Evolutionary conservation across 352 stramenopile genomes (phyloP).

Genomic region (Plasmopara muralis): DNA sequence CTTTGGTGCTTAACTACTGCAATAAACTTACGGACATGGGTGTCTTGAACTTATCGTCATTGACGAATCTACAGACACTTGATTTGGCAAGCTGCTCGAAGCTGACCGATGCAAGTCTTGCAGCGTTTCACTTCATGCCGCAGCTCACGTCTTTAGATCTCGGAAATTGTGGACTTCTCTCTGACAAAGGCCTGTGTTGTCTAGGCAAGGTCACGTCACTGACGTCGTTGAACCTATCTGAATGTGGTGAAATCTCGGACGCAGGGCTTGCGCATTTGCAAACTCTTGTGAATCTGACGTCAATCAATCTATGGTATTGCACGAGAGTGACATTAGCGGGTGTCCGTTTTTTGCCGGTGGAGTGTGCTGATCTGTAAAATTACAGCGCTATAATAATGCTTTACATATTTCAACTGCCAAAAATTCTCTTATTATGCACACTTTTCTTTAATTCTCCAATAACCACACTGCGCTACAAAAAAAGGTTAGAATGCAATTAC

Average conservation of each 20-base stretch:
- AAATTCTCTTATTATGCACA: too few relatives aligned
- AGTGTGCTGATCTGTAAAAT: too few relatives aligned
- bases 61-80: constrained; percentile 54
- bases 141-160: constrained; percentile 64
- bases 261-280: constrained; percentile 21
- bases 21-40: constrained; percentile 29
- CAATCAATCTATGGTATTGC: too few relatives aligned
- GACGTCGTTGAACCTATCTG: constrained; percentile 62
- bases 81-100: constrained; percentile 73
- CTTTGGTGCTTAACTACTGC: too few relatives aligned
- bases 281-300: too few relatives aligned
- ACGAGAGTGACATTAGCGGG: too few relatives aligned
- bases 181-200: constrained; percentile 46
- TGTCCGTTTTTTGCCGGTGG: constrained; percentile 18
- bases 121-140: constrained; percentile 44
- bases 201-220: constrained; percentile 27
- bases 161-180: constrained; percentile 68
- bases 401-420: too few relatives aligned
- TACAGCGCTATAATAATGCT: too few relatives aligned
- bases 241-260: constrained; percentile 69
- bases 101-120: constrained; percentile 47
- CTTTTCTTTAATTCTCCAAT: too few relatives aligned
- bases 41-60: constrained; percentile 28
- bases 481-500: constrained; percentile 3
- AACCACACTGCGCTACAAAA: too few relatives aligned